A percentile compares a stretch with the other conserved stretches of the same genome.
Conservation (phyloP, 768 basidiomycete genomes). For the Lactarius tabidus region DNA sequence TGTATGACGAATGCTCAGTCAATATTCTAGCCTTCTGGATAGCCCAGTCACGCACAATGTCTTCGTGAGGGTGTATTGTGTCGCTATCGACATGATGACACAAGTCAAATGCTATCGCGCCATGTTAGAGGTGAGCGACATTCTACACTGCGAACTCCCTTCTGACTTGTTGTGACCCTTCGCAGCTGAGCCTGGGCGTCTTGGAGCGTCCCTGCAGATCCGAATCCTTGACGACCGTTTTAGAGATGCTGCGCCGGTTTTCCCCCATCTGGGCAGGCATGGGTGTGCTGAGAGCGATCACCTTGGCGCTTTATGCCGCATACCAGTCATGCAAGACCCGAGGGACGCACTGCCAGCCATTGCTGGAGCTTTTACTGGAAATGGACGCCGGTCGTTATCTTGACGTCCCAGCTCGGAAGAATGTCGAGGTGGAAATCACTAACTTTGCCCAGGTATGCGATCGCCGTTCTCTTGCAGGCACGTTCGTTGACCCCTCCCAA, state of each 20-base stretch:
- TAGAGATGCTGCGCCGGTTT: slow-evolving; percentile 71
- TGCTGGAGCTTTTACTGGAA: slow-evolving; percentile 60
- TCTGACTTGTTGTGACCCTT: not conserved
- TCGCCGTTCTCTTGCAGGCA: not conserved
- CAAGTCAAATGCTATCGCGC: slow-evolving; percentile 61
- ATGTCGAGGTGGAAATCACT: slow-evolving; percentile 54
- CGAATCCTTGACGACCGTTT: slow-evolving; percentile 54
- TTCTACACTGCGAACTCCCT: not conserved
- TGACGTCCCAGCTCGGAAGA: slow-evolving; percentile 50
- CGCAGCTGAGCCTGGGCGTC: slow-evolving; percentile 37
- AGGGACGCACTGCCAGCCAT: slow-evolving; percentile 59
- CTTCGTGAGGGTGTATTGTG: slow-evolving; percentile 53
- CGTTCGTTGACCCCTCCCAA: slow-evolving; percentile 18
- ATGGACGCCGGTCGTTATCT: slow-evolving; percentile 61
- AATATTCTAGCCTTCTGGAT: slow-evolving; percentile 9
- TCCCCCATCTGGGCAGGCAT: slow-evolving; percentile 76
- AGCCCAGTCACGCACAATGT: slow-evolving; percentile 15
- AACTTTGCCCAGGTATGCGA: slow-evolving; percentile 56
- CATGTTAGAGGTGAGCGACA: slow-evolving; percentile 56
- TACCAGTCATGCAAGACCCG: slow-evolving; percentile 61
- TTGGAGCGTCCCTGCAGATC: slow-evolving; percentile 50
- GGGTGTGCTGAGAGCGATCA: slow-evolving; percentile 53
- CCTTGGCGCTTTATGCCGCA: slow-evolving; percentile 54
- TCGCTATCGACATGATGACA: slow-evolving; percentile 57
- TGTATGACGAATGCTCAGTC: not conserved